A percentile compares a stretch with the other conserved stretches of the same genome.
Evolutionary conservation across 495 filamentous ascomycete genomes (phyloP).

Genomic region (Pseudoneurospora amorphoporcata): DNA sequence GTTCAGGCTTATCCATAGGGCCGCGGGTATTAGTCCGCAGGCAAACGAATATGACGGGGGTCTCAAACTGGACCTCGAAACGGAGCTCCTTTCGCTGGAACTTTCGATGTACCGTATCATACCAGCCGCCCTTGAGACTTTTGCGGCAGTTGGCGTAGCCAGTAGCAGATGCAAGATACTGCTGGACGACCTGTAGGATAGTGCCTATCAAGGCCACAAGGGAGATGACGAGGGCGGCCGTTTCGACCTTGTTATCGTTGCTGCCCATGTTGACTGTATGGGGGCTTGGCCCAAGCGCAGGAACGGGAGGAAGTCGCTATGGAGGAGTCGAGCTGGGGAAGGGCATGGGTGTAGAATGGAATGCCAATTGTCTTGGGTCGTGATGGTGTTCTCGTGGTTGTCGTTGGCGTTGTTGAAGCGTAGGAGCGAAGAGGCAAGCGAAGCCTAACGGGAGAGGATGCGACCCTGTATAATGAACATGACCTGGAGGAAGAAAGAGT

Average conservation of each 20-base stretch:
- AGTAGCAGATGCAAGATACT: conserved; percentile 32
- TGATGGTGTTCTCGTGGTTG: not conserved
- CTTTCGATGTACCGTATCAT: conserved; percentile 27
- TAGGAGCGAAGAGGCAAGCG: not conserved
- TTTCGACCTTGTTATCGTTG: conserved; percentile 7
- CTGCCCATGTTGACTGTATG: not conserved
- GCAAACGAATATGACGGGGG: conserved; percentile 39
- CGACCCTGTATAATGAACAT: not conserved
- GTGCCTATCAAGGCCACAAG: conserved; percentile 30
- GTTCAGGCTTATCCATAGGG: no score
- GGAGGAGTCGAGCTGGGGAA: not conserved
- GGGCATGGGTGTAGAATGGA: not conserved
- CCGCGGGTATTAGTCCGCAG: no score
- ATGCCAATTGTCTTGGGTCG: not conserved
- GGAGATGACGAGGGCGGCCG: conserved; percentile 23
- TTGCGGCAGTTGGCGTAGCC: conserved; percentile 32
- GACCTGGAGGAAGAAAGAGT: not conserved
- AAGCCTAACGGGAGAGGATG: not conserved
- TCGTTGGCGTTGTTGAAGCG: not conserved
- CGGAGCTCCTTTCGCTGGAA: conserved; percentile 33
- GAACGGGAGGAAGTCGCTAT: not conserved
- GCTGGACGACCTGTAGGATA: conserved; percentile 30
- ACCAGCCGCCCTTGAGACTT: conserved; percentile 37
- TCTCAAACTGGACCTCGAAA: conserved; percentile 40
- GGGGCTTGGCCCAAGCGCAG: not conserved